Conservation (phyloP, 345 rosid genomes). For the Zanthoxylum bungeanum region DNA sequence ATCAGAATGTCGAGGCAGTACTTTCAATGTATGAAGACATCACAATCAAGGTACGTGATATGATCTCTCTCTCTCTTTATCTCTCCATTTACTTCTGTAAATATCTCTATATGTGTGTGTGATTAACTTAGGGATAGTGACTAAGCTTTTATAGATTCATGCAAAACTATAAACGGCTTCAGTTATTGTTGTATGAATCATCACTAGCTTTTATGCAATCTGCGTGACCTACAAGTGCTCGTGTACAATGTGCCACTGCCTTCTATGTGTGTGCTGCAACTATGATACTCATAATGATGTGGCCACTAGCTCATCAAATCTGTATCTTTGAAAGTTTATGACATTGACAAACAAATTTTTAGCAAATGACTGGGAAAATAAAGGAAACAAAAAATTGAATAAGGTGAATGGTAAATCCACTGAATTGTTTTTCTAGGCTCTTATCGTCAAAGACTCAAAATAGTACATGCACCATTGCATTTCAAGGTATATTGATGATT, state of each 20-base stretch:
- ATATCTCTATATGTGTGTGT: background rate
- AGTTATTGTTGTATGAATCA: background rate
- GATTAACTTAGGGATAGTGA: background rate
- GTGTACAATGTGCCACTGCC: background rate
- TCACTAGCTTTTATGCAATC: background rate
- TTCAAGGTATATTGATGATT: background rate
- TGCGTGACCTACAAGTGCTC: background rate
- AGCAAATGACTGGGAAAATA: background rate
- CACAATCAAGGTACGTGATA: conserved; percentile 57
- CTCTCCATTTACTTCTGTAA: background rate
- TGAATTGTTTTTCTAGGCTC: background rate
- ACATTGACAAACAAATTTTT: background rate
- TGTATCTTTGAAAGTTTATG: no score
- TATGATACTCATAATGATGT: background rate
- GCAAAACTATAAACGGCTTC: background rate
- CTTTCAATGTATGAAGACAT: conserved; percentile 75
- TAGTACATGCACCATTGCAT: background rate
- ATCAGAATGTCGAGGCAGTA: conserved; percentile 78
- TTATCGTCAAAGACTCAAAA: background rate
- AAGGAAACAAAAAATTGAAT: background rate
- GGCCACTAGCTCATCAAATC: no score
- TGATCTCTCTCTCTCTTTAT: conserved; percentile 23
- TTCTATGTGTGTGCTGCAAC: background rate
- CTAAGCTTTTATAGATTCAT: background rate
- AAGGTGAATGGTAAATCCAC: background rate